These are phyloP conservation scores for Niebla homalea DNA, from an alignment of 495 filamentous ascomycete species.

Conservation along the genomic window DNA sequence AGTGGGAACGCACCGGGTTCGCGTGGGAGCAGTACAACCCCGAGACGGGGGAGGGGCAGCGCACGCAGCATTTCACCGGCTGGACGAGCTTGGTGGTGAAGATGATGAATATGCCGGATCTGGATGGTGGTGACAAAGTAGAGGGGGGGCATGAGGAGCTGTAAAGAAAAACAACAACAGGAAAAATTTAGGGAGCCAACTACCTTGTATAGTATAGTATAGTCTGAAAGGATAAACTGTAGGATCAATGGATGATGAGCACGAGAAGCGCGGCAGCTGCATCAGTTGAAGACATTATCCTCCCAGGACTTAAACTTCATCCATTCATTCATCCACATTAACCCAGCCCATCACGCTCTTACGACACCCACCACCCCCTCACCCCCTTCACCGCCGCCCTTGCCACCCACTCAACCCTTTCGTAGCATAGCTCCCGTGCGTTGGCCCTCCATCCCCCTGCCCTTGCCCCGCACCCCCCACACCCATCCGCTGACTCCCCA, in stretches of 20 bases:
- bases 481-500: slow-evolving; percentile 39
- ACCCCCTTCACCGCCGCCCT: slow-evolving; percentile 6
- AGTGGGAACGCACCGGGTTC: slow-evolving; percentile 86
- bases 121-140: slow-evolving; percentile 15
- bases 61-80: slow-evolving; percentile 94
- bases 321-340: too few relatives aligned
- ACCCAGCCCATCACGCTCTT: too few relatives aligned
- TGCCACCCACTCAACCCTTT: slow-evolving; percentile 15
- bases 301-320: too few relatives aligned
- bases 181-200: too few relatives aligned
- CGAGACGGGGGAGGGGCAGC: slow-evolving; percentile 79
- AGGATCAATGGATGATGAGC: too few relatives aligned
- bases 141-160: slow-evolving; percentile 24
- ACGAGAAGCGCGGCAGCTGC: too few relatives aligned
- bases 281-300: too few relatives aligned
- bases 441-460: slow-evolving; percentile 3
- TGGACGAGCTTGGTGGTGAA: slow-evolving; percentile 98
- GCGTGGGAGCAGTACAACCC: slow-evolving; percentile 99
- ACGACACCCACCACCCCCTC: not conserved
- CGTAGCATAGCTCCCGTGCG: slow-evolving; percentile 16
- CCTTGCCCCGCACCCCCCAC: slow-evolving; percentile 9
- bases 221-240: too few relatives aligned
- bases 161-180: too few relatives aligned
- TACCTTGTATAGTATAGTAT: too few relatives aligned
- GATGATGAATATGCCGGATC: slow-evolving; percentile 82